Conservation (phyloP, 345 rosid species). For the Citropsis articulata region DNA sequence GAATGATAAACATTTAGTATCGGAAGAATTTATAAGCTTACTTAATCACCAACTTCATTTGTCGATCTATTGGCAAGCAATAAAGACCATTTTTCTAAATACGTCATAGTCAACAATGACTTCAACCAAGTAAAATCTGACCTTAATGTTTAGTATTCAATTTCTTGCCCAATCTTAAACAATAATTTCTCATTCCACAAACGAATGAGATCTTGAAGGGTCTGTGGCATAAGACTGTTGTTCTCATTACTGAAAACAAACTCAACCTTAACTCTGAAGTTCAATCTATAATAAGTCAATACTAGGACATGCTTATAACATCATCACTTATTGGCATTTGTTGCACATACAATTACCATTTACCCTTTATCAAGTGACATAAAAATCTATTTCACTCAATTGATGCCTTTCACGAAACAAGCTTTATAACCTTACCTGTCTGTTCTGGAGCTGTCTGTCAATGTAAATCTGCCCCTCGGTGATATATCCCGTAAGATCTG, state of each 20-base stretch:
- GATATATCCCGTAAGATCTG: slow-evolving; percentile 98
- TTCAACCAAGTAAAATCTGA: neutral
- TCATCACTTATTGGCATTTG: neutral
- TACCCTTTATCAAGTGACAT: neutral
- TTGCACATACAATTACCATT: neutral
- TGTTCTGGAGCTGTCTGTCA: slow-evolving; percentile 77
- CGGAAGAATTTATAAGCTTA: neutral
- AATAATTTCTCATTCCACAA: neutral
- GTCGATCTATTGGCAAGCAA: neutral
- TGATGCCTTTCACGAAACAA: neutral
- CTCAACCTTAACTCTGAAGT: neutral
- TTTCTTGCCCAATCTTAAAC: neutral
- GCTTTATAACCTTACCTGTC: slow-evolving; percentile 54
- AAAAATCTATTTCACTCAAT: neutral
- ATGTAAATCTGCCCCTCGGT: slow-evolving; percentile 95
- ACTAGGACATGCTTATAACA: neutral
- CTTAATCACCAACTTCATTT: neutral
- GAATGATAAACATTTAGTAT: slow-evolving; percentile 8
- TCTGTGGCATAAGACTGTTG: neutral
- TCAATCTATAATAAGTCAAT: neutral
- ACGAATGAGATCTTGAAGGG: neutral
- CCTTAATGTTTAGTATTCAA: neutral
- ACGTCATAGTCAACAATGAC: neutral
- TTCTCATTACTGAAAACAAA: neutral
- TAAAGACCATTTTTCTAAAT: neutral